Percentiles rank a stretch among this genome's conserved stretches.
phyloP scores from a whole-genome alignment of 495 filamentous ascomycete genomes.

The Xylaria grammica region DNA sequence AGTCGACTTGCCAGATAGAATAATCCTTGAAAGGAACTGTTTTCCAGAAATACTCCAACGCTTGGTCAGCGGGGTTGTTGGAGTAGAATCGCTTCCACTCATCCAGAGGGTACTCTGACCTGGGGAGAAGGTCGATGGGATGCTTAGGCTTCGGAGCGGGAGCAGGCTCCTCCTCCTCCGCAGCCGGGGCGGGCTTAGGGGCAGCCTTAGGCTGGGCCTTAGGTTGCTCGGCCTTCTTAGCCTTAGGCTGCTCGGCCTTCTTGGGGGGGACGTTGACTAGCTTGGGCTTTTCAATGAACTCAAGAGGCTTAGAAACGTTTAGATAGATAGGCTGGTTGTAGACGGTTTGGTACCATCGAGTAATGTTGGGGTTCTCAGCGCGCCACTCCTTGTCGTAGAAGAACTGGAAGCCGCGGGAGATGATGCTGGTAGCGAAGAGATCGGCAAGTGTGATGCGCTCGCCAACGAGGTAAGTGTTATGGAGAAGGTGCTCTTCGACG shows the following conservation, averaged over 20 bases:
- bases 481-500: conserved; percentile 83
- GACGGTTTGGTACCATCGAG: conserved; percentile 94
- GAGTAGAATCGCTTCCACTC: conserved; percentile 99
- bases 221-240: conserved; percentile 61
- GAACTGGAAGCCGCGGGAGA: conserved; percentile 83
- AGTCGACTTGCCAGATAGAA: conserved; percentile 88
- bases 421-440: conserved; percentile 76
- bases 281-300: conserved; percentile 78
- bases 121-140: conserved; percentile 85
- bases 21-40: conserved; percentile 91
- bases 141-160: conserved; percentile 92
- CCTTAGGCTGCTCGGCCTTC: conserved; percentile 70
- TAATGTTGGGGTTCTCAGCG: conserved; percentile 75
- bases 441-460: conserved; percentile 98
- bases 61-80: conserved; percentile 87
- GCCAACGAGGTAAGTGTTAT: conserved; percentile 96
- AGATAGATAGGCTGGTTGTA: conserved; percentile 90
- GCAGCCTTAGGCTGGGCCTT: conserved; percentile 64
- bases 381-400: conserved; percentile 91
- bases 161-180: conserved; percentile 73
- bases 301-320: conserved; percentile 71
- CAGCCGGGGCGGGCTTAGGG: conserved; percentile 60
- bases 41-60: conserved; percentile 98
- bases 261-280: conserved; percentile 90
- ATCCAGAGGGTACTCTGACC: conserved; percentile 81